Base-by-base conservation (phyloP, 495 filamentous ascomycete species). In the Arthonia radiata region DNA sequence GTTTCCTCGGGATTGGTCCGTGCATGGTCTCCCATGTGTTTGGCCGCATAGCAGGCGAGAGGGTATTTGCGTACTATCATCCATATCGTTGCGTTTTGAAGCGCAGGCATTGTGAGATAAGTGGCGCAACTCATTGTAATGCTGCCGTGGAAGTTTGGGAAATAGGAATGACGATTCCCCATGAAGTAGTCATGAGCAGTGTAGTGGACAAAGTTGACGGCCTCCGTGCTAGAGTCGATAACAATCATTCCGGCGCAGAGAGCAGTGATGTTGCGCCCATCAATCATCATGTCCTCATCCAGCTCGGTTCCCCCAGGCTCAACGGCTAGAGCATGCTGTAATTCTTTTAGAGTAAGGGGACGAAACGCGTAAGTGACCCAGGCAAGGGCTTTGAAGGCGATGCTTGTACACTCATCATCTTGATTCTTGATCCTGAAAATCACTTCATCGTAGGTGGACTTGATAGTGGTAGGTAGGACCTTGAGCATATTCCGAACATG, bases 401-500 rank as follows among this genome's bases (percentile, higher is more conserved):
- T 9, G 7, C 4, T 14, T 61, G 60, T 35, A 56, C 59, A n/a
- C n/a, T 18, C 13, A 9, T 15, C 13, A 11, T 25, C n/a, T 25
- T 30, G 31, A 7, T 24, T 16, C n/a, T 16, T 22, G 15, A 34
- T 34, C 8, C 31, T 10, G 2, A 9, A n/a, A 18, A 34, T 29
- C 4, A 22, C 31, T 17, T 25, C 15, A 15, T 34, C 27, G 17
- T 34, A 34, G 6, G 26, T 9, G 4, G 6, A 18, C 10, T 10
- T 10, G 22, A 31, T 18, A 4, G 31, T 30, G 10, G 17, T 30
- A 4, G 31, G 31, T 5, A 33, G 17, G 4, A 17, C 13, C 13
- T 25, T 13, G 4, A 34, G 17, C n/a, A 17, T 24, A 4, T 30
- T 18, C 7, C 26, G 18, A 4, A 34, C 13, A 17, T 30, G 13